A percentile compares a stretch with the other conserved stretches of the same genome.
These are phyloP conservation scores for Acacia melanoxylon DNA, from an alignment of 306 rosid species.

Conservation along the genomic window DNA sequence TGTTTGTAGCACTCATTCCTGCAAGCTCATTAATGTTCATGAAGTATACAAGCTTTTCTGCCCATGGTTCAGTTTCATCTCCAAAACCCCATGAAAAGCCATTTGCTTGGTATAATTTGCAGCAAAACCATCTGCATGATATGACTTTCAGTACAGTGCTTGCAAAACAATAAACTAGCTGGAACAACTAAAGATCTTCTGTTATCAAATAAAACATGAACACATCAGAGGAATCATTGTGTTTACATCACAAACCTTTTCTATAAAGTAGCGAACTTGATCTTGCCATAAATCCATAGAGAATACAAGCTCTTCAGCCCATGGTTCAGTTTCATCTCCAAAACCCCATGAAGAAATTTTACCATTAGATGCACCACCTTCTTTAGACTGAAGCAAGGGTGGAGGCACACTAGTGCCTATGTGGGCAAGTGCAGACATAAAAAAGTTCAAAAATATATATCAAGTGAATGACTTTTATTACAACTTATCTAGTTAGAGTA, in stretches of 20 bases:
- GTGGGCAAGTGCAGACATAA: slow-evolving; percentile 71
- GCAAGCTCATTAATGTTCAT: no score
- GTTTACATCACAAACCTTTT: slow-evolving; percentile 56
- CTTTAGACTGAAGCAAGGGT: slow-evolving; percentile 50
- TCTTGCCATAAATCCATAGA: slow-evolving; percentile 95
- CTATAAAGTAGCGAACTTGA: slow-evolving; percentile 85
- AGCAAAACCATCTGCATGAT: not conserved
- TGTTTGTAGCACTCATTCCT: no score
- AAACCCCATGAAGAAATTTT: slow-evolving; percentile 82
- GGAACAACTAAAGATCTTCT: not conserved
- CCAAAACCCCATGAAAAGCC: slow-evolving; percentile 76
- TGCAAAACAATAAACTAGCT: slow-evolving; percentile 22
- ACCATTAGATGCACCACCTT: slow-evolving; percentile 34
- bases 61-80: slow-evolving; percentile 89
- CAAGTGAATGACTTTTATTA: no score
- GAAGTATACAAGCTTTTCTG: slow-evolving; percentile 85
- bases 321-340: slow-evolving; percentile 82
- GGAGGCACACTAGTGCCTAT: no score
- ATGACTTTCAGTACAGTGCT: not conserved
- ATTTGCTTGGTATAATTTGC: not conserved
- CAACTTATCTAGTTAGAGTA: no score
- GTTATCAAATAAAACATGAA: slow-evolving; percentile 10
- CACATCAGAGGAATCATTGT: not conserved
- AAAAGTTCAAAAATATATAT: not conserved
- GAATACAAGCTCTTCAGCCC: slow-evolving; percentile 92